These are phyloP conservation scores for Pleurotus citrinopileatus DNA, from an alignment of 768 basidiomycete species.

Conservation along the genomic window DNA sequence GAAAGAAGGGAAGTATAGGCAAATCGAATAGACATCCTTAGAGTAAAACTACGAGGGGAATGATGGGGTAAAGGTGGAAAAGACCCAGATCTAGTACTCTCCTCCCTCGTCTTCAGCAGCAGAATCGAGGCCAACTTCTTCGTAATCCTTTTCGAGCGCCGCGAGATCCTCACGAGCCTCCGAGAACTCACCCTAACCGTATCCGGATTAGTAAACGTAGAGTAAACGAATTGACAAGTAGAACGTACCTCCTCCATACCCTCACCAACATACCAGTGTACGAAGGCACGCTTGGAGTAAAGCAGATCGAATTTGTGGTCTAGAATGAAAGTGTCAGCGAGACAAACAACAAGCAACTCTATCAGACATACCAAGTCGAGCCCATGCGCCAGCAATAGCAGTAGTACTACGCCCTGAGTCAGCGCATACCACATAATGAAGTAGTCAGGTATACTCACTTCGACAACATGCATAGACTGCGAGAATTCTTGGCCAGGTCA, in stretches of 20 bases:
- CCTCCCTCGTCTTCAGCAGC: conserved; percentile 49
- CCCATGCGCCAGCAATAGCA: conserved; percentile 93
- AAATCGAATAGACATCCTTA: background rate
- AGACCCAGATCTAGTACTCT: conserved; percentile 41
- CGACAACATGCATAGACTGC: conserved; percentile 97
- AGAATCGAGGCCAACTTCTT: conserved; percentile 68
- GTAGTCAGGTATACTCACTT: conserved; percentile 64
- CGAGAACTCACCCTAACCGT: conserved; percentile 81
- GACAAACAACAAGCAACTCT: background rate
- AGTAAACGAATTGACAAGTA: background rate
- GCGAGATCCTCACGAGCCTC: conserved; percentile 99
- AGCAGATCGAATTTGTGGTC: conserved; percentile 99
- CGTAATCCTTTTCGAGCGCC: conserved; percentile 98
- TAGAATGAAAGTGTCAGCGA: conserved; percentile 19
- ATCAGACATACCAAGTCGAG: conserved; percentile 59
- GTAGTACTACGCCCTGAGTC: no score
- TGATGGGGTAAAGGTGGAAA: no score
- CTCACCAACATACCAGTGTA: conserved; percentile 96
- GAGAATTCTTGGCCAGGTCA: conserved; percentile 90
- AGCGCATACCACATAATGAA: no score
- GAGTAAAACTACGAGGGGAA: no score
- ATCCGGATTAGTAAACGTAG: no score
- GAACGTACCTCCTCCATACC: conserved; percentile 89
- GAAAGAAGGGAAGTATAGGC: background rate
- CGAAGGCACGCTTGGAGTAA: conserved; percentile 93